A percentile compares a stretch with the other conserved stretches of the same genome.
These are phyloP conservation scores for Usnea hakonensis DNA, from an alignment of 495 filamentous ascomycete genomes.

Conservation along the genomic window DNA sequence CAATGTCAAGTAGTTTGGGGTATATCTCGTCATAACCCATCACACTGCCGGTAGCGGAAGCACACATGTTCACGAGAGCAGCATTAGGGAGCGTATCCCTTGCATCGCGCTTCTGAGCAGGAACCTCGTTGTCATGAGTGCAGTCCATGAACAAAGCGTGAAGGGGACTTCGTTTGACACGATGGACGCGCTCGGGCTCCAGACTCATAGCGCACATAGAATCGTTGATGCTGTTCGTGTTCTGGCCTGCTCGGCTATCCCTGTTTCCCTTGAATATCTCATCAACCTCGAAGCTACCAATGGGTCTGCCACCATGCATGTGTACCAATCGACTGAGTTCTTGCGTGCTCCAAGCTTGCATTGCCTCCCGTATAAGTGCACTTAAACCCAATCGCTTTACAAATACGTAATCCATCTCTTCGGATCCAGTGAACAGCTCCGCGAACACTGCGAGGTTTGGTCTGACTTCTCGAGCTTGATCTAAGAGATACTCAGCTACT, in stretches of 20 bases:
- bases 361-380: conserved; percentile 87
- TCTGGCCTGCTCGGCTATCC: conserved; percentile 47
- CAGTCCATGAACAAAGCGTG: conserved; percentile 98
- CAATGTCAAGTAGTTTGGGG: conserved; percentile 81
- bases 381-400: conserved; percentile 86
- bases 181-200: conserved; percentile 53
- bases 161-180: conserved; percentile 71
- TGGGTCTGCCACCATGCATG: conserved; percentile 86
- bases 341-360: conserved; percentile 95
- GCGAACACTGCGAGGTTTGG: conserved; percentile 88
- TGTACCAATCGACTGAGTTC: conserved; percentile 90
- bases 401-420: conserved; percentile 92
- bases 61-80: conserved; percentile 90
- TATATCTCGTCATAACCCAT: conserved; percentile 99
- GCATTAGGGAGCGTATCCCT: conserved; percentile 94
- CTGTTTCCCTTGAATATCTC: conserved; percentile 78
- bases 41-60: conserved; percentile 86
- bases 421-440: conserved; percentile 92
- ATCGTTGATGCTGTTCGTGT: conserved; percentile 31
- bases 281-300: conserved; percentile 92
- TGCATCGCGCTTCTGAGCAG: conserved; percentile 90
- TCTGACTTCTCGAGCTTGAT: conserved; percentile 79
- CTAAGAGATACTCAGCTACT: conserved; percentile 88
- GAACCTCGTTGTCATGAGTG: conserved; percentile 96
- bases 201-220: conserved; percentile 25